Conservation (phyloP, 257 asterid genomes). For the Perilla frutescens region DNA sequence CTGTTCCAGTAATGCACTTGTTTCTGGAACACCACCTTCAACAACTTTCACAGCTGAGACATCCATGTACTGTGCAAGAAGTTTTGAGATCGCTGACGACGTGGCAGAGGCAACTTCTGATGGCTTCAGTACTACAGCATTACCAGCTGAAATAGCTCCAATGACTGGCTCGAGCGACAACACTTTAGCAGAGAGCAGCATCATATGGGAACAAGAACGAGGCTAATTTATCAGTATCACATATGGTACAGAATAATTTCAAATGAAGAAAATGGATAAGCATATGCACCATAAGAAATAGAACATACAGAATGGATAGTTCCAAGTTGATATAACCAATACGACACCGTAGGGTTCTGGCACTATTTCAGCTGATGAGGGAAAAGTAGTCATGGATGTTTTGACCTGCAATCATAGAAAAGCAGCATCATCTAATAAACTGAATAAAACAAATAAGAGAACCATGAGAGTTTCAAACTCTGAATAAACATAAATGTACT, state of each 20-base stretch:
- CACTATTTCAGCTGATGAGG: slow-evolving; percentile 83
- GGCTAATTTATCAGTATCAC: slow-evolving; percentile 27
- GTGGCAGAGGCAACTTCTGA: slow-evolving; percentile 71
- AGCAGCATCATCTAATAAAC: not conserved
- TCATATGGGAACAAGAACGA: slow-evolving; percentile 17
- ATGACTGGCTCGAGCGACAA: slow-evolving; percentile 82
- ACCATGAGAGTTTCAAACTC: not conserved
- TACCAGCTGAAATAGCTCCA: slow-evolving; percentile 94
- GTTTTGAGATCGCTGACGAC: slow-evolving; percentile 61
- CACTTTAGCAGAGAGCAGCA: slow-evolving; percentile 40
- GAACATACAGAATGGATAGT: slow-evolving; percentile 86
- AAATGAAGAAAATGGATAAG: not conserved
- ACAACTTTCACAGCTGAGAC: slow-evolving; percentile 75
- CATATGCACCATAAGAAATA: not conserved
- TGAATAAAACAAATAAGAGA: not conserved
- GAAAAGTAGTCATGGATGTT: slow-evolving; percentile 66
- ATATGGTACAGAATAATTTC: not conserved
- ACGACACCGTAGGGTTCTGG: slow-evolving; percentile 87
- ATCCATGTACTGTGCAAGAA: slow-evolving; percentile 80
- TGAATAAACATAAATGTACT: slow-evolving; percentile 38
- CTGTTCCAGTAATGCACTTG: slow-evolving; percentile 64
- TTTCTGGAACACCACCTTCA: slow-evolving; percentile 65
- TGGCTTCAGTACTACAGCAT: slow-evolving; percentile 80
- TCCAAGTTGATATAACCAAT: slow-evolving; percentile 89
- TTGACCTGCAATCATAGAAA: slow-evolving; percentile 59